Evolutionary conservation across 140 eudicot species (phyloP).

Genomic region (Anethum foeniculum): DNA sequence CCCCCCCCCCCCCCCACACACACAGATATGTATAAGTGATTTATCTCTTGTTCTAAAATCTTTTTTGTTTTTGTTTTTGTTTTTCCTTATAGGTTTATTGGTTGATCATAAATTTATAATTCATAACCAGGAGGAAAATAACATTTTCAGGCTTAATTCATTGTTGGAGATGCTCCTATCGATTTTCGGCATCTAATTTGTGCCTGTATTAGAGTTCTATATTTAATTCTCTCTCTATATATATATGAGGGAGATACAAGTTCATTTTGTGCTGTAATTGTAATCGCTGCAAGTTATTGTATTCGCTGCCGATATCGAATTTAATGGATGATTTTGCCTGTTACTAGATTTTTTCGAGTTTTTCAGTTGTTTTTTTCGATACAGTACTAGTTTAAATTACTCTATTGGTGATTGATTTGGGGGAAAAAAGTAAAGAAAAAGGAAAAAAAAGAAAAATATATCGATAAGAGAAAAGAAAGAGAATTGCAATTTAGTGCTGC

Average conservation of each 20-base stretch:
- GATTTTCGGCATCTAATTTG: too few relatives aligned
- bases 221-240: too few relatives aligned
- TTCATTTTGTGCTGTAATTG: background rate
- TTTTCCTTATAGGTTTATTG: too few relatives aligned
- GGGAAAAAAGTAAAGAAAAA: background rate
- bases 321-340: slow-evolving; percentile 1
- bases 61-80: too few relatives aligned
- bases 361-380: background rate
- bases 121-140: too few relatives aligned
- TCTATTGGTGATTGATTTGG: background rate
- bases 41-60: too few relatives aligned
- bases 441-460: background rate
- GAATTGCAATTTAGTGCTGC: background rate
- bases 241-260: background rate
- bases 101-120: too few relatives aligned
- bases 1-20: too few relatives aligned
- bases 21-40: too few relatives aligned
- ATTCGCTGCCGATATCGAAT: background rate
- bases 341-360: background rate
- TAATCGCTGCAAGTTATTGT: background rate
- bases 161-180: too few relatives aligned
- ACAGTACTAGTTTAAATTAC: background rate
- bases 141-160: too few relatives aligned
- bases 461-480: background rate
- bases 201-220: too few relatives aligned